A percentile compares a stretch with the other conserved stretches of the same genome.
Evolutionary conservation across 2,329 filamentous ascomycete genomes (phyloP).

Genomic region (Fusarium anguioides): DNA sequence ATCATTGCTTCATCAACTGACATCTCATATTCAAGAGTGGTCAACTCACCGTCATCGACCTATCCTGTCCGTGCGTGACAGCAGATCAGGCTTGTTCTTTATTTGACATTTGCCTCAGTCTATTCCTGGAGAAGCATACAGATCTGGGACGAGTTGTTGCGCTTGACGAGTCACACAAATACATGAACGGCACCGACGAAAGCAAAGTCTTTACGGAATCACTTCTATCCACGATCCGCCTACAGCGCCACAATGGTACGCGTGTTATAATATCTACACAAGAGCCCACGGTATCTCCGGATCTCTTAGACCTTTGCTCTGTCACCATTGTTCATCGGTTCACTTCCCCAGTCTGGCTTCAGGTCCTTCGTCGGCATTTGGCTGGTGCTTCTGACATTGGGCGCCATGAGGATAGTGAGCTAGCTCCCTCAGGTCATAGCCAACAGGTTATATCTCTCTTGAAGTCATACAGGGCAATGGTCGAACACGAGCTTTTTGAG

Average conservation of each 20-base stretch:
- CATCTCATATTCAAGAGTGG: not conserved
- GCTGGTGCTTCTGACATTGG: too few relatives aligned
- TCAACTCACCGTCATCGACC: not conserved
- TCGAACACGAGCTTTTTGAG: too few relatives aligned
- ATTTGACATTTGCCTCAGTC: not conserved
- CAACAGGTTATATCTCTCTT: too few relatives aligned
- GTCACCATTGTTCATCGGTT: not conserved
- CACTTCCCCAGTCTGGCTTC: not conserved
- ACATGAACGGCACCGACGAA: not conserved
- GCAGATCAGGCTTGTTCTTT: not conserved
- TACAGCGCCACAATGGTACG: not conserved
- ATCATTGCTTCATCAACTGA: too few relatives aligned
- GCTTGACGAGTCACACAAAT: constrained; percentile 2
- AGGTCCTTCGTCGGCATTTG: not conserved
- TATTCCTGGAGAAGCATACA: not conserved
- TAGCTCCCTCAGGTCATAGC: not conserved
- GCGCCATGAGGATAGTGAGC: fast-evolving
- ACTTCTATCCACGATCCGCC: not conserved
- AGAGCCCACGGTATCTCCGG: not conserved
- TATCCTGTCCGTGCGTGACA: not conserved
- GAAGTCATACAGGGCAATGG: too few relatives aligned
- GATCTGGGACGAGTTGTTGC: not conserved
- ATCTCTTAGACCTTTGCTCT: not conserved
- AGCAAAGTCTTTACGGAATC: not conserved
- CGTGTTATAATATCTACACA: not conserved